Percentiles rank a stretch among this genome's conserved stretches.
Conservation (phyloP, 1,284 basidiomycete species). For the Prillingera fragicola region DNA sequence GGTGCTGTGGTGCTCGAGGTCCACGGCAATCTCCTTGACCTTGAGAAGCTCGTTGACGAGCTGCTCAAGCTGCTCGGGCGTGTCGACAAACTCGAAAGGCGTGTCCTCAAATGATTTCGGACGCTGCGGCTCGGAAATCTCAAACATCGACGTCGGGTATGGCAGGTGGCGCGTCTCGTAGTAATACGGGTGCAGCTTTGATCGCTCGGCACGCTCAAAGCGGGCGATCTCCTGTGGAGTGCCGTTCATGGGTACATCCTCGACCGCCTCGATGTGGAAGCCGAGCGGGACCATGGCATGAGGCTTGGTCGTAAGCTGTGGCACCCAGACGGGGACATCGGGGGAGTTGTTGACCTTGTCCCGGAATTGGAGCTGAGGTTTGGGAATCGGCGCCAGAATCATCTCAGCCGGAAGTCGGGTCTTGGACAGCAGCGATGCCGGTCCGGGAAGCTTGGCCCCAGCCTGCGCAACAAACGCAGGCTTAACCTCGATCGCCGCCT, state of each 20-base stretch:
- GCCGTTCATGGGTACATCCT: conserved; percentile 4
- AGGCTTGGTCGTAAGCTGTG: conserved; percentile 59
- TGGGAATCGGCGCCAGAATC: conserved; percentile 67
- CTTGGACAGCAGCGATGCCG: too few relatives aligned
- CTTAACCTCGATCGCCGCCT: conserved; percentile 46
- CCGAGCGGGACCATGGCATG: conserved; percentile 73
- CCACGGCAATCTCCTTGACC: conserved; percentile 80
- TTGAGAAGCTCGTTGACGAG: conserved; percentile 65
- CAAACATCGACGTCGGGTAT: conserved; percentile 67
- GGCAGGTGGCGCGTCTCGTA: conserved; percentile 69
- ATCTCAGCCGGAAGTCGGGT: conserved; percentile 47
- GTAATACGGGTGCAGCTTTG: conserved; percentile 64
- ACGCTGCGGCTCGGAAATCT: conserved; percentile 52
- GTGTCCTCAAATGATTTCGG: conserved; percentile 60
- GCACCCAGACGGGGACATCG: conserved; percentile 55
- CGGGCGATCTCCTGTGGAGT: background rate
- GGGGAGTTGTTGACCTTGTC: conserved; percentile 56
- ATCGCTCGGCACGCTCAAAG: background rate
- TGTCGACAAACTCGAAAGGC: conserved; percentile 69
- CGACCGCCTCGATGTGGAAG: conserved; percentile 19
- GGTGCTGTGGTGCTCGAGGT: conserved; percentile 88
- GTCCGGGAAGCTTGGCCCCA: too few relatives aligned
- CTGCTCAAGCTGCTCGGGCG: conserved; percentile 54
- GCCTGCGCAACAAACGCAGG: conserved; percentile 23
- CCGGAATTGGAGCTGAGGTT: conserved; percentile 72